Evolutionary conservation across 2,329 filamentous ascomycete species (phyloP).

Genomic region (Diaporthe humulicola): DNA sequence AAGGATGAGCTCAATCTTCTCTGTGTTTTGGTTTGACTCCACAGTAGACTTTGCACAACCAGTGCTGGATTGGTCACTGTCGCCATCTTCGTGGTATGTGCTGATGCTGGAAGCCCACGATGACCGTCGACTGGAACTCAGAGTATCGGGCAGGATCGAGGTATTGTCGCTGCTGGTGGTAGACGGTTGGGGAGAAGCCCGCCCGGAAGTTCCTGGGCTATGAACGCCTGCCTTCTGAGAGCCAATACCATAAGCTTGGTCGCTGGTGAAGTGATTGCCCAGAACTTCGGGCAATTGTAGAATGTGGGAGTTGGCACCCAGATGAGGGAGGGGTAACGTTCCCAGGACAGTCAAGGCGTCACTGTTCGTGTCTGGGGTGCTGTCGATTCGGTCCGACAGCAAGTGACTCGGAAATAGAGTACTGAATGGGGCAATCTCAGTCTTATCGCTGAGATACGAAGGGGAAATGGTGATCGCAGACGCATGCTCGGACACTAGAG

Average conservation of each 20-base stretch:
- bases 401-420: background rate
- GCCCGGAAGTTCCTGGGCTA: background rate
- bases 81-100: background rate
- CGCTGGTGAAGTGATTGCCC: background rate
- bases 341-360: too few species aligned
- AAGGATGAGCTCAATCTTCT: background rate
- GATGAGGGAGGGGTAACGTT: accelerated
- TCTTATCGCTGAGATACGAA: background rate
- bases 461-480: background rate
- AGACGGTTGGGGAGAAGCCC: background rate
- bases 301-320: accelerated
- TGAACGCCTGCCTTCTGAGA: too few species aligned
- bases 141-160: background rate
- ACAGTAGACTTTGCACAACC: background rate
- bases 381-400: background rate
- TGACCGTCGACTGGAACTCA: background rate
- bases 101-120: constrained; percentile 29
- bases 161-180: background rate
- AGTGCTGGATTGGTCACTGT: background rate
- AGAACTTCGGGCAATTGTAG: too few species aligned
- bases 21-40: background rate
- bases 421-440: background rate
- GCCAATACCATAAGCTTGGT: background rate
- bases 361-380: accelerated
- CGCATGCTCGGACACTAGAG: background rate